Evolutionary conservation across 148 eudicot genomes (phyloP).

Genomic region (Linanthus parryae): DNA sequence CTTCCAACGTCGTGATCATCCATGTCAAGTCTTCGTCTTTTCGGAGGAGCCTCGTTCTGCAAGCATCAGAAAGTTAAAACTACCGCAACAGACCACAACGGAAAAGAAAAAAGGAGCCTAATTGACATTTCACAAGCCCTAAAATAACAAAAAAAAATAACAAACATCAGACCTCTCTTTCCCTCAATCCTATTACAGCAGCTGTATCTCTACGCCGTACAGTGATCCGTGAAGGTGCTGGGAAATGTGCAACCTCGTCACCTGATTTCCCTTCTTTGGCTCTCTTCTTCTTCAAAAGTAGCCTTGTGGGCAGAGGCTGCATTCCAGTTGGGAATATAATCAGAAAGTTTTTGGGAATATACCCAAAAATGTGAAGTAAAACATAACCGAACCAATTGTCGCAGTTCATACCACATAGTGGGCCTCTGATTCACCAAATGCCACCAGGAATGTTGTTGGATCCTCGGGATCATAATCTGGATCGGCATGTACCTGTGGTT

Average conservation of each 20-base stretch:
- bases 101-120: no score
- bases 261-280: slow-evolving; percentile 75
- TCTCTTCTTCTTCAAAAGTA: slow-evolving; percentile 78
- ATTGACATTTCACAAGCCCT: no score
- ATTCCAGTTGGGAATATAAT: slow-evolving; percentile 11
- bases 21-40: no score
- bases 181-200: slow-evolving; percentile 52
- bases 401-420: slow-evolving; percentile 53
- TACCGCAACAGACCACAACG: no score
- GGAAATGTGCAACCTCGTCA: slow-evolving; percentile 82
- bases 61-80: no score
- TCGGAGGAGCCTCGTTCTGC: no score
- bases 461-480: slow-evolving; percentile 78
- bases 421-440: slow-evolving; percentile 80
- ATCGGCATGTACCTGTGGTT: slow-evolving; percentile 81
- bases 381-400: no score
- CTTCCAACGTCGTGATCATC: no score
- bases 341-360: no score
- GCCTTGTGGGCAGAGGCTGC: slow-evolving; percentile 94
- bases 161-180: slow-evolving; percentile 34
- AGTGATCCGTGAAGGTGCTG: slow-evolving; percentile 60
- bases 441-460: slow-evolving; percentile 73
- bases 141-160: no score
- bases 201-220: slow-evolving; percentile 52
- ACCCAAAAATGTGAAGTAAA: no score